These are phyloP conservation scores for Citrus trifoliata DNA, from an alignment of 345 rosid species.

Conservation along the genomic window DNA sequence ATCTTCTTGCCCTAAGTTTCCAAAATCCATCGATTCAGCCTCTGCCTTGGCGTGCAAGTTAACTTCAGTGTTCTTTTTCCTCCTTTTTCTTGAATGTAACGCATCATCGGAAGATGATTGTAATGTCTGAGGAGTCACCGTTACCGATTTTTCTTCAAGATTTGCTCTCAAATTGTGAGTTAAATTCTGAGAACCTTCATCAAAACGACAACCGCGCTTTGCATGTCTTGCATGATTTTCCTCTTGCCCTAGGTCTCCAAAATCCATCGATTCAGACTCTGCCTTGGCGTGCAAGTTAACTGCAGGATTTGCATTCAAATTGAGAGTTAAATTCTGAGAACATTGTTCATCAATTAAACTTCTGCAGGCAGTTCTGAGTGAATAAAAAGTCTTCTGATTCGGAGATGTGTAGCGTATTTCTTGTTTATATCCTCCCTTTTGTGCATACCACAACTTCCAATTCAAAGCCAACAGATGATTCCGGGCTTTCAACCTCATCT, in stretches of 20 bases:
- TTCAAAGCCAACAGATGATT: slow-evolving; percentile 7
- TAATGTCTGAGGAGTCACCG: neutral
- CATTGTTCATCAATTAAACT: neutral
- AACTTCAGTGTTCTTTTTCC: neutral
- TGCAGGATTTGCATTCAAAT: neutral
- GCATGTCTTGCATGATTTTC: neutral
- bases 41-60: neutral
- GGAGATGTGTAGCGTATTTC: slow-evolving; percentile 13
- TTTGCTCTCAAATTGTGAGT: too few species aligned
- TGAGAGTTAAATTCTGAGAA: too few species aligned
- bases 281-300: neutral
- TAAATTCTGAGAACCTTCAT: too few species aligned
- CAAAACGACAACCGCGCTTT: too few species aligned
- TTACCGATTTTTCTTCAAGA: neutral
- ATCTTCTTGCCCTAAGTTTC: neutral
- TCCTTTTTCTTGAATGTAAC: neutral
- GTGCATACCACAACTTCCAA: neutral
- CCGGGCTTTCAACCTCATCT: neutral
- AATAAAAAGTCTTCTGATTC: neutral
- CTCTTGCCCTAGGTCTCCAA: neutral
- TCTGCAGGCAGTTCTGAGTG: slow-evolving; percentile 15
- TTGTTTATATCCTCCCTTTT: neutral
- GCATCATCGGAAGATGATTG: neutral
- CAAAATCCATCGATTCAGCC: neutral
- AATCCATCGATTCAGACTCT: neutral